Base-by-base conservation (phyloP, 176 grass and related monocot genomes). In the Eleusine indica region DNA sequence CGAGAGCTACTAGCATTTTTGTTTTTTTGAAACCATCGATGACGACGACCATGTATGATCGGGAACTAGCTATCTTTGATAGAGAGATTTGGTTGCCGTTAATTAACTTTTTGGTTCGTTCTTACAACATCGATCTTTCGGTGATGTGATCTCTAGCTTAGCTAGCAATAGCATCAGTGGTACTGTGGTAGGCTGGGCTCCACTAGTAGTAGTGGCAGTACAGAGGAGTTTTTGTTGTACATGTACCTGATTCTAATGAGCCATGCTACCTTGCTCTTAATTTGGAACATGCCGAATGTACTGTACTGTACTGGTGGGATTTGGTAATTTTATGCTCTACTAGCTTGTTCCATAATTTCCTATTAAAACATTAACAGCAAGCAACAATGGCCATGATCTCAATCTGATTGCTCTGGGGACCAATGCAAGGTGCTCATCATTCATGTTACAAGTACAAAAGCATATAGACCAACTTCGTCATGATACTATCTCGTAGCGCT, bases 191-290 rank as follows among this genome's bases (percentile, higher is more conserved):
- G 73, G 18, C 68, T 29, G 63, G 46, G 65, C 21, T 62, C 44
- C 71, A 64, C 48, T 57, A 66, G 19, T 63, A 48, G 2, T 14
- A 51, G 32, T 11, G 44, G 44, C 11, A 43, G 65, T 70, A 17
- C 29, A 49, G 41, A 49, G n/a, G 53, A 64, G 65, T 69, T 78
- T 69, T 78, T 83, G 43, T 66, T 88, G 80, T 78, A 77, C 41
- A 83, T 83, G 80, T 71, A 78, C 80, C 80, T 73, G 18, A 76
- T 89, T 81, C 87, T 89, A 73, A 66, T 86, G 78, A 56, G 18
- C 74, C 88, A 32, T 73, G 58, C 56, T 7, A 67, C 73, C 9
- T 28, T 78, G 88, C 79, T 53, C 60, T 86, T 65, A 19, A 15
- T 52, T 70, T 32, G 58, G 74, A 39, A 22, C 38, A 29, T 77